Base-by-base conservation (phyloP, 768 basidiomycete species). In the Kondoa malvinella region DNA sequence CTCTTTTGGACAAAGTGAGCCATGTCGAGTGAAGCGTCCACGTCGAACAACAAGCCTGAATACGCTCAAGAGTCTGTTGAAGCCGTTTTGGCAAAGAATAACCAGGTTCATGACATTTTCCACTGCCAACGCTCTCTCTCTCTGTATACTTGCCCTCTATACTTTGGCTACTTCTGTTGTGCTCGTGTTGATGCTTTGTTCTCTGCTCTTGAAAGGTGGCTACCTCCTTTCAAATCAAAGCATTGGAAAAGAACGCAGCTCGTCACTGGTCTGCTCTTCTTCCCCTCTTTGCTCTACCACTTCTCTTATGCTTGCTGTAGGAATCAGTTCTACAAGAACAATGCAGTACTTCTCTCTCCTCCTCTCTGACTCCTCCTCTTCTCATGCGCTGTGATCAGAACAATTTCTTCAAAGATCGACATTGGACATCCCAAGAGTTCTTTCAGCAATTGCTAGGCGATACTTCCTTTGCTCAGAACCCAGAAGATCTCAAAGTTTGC, bases 401-500 rank as follows among this genome's bases (percentile, higher is more conserved):
- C 32, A 32, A 63, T 2, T 63, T 63, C 32, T 63, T 63, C 61
- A 63, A 63, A 32, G 61, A 63, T 17, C 61, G 61, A 8, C 61
- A 63, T 63, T 63, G 61, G 61, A 63, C 61, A 16, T 27, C 16
- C 31, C 3, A n/a, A 16, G 61, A 63, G 30, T 32, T 63, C 33
- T 32, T 63, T 17, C n/a, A 17, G 3, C 29, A 63, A 16, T 33
- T 59, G 57, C 57, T 33, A 32, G 61, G 31, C 29, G 40, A 21
- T 8, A 50, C 40, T 50, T 50, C 40, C 21, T 50, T 50, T 21
- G 40, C 40, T 21, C 12, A 50, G 12, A 50, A 50, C 40, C 40
- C 40, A 50, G 40, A 50, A 8, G 12, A 50, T 8, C 40, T 50
- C 40, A 50, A 50, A 50, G 40, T 50, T 8, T 8, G 40, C 21